These are phyloP conservation scores for Chaetomium sp. DNA, from an alignment of 2,329 filamentous ascomycete species.

Conservation along the genomic window DNA sequence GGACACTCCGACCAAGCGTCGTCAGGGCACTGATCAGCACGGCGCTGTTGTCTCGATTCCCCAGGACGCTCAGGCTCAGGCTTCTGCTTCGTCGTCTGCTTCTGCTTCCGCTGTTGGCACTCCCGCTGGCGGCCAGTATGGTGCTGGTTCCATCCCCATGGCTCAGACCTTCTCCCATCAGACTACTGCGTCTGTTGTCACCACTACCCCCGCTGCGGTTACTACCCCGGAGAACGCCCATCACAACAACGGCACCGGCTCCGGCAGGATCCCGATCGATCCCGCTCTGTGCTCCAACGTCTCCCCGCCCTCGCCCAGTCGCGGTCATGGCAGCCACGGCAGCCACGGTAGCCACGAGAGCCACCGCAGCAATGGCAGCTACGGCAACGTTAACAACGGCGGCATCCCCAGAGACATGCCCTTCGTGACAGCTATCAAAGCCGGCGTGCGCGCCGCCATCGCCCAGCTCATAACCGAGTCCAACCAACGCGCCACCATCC, in stretches of 20 bases:
- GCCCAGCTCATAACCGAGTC: neutral
- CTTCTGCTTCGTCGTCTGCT: too few relatives aligned
- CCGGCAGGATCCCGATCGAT: conserved; percentile 3
- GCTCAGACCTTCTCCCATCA: too few relatives aligned
- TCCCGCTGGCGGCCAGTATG: too few relatives aligned
- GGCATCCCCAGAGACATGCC: too few relatives aligned
- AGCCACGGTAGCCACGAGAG: too few relatives aligned
- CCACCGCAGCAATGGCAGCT: too few relatives aligned
- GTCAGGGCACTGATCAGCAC: conserved; percentile 5
- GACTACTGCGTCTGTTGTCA: too few relatives aligned
- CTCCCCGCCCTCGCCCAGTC: conserved; percentile 11
- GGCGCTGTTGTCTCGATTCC: neutral
- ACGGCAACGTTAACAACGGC: too few relatives aligned
- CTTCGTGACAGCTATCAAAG: conserved; percentile 7
- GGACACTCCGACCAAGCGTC: conserved; percentile 12
- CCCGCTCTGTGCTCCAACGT: conserved; percentile 3
- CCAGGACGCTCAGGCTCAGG: neutral
- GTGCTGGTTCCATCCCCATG: too few relatives aligned
- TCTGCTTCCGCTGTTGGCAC: too few relatives aligned
- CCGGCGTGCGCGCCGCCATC: conserved; percentile 4
- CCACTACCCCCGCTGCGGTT: too few relatives aligned
- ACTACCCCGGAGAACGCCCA: neutral
- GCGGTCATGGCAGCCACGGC: neutral
- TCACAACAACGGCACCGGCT: neutral
- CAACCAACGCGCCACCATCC: neutral